Conservation (phyloP, 2,329 filamentous ascomycete species). For the Pseudopyricularia cyperi region DNA sequence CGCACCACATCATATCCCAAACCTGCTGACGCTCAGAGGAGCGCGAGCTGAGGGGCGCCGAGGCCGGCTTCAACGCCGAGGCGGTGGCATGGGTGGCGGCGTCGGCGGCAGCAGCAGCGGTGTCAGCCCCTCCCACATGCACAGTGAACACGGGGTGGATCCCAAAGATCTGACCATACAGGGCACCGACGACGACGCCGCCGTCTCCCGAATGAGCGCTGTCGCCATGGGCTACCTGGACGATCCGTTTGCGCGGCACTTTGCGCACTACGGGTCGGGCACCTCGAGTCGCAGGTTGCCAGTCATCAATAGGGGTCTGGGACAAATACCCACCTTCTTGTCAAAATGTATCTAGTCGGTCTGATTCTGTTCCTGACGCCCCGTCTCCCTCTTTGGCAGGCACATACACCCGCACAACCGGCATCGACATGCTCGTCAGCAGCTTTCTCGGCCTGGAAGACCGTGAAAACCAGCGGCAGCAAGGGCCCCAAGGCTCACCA, state of each 20-base stretch:
- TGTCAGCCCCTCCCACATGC: too few species aligned
- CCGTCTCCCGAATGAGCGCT: slow-evolving; percentile 76
- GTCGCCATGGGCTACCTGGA: slow-evolving; percentile 74
- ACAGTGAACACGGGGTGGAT: slow-evolving; percentile 10
- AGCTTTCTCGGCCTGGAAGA: slow-evolving; percentile 45
- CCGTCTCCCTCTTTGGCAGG: slow-evolving; percentile 34
- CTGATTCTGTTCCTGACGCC: slow-evolving; percentile 10
- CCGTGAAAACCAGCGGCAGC: slow-evolving; percentile 9
- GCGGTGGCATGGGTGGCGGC: slow-evolving; percentile 18
- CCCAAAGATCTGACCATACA: slow-evolving; percentile 66
- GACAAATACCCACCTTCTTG: slow-evolving; percentile 18
- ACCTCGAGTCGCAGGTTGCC: slow-evolving; percentile 56
- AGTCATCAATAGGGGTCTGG: slow-evolving; percentile 81
- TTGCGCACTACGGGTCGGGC: slow-evolving; percentile 40
- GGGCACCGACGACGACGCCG: slow-evolving; percentile 83
- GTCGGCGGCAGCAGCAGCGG: slow-evolving; percentile 8
- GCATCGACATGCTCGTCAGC: slow-evolving; percentile 65
- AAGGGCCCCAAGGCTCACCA: background rate
- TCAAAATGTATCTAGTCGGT: slow-evolving; percentile 67
- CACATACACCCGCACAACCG: slow-evolving; percentile 81
- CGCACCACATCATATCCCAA: slow-evolving; percentile 57
- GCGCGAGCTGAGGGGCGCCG: slow-evolving; percentile 14
- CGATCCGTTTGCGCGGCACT: slow-evolving; percentile 63
- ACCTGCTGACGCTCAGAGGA: slow-evolving; percentile 50
- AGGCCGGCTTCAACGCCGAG: slow-evolving; percentile 9